Conservation (phyloP, 1,284 basidiomycete genomes). For the Trichosporon sp. region DNA sequence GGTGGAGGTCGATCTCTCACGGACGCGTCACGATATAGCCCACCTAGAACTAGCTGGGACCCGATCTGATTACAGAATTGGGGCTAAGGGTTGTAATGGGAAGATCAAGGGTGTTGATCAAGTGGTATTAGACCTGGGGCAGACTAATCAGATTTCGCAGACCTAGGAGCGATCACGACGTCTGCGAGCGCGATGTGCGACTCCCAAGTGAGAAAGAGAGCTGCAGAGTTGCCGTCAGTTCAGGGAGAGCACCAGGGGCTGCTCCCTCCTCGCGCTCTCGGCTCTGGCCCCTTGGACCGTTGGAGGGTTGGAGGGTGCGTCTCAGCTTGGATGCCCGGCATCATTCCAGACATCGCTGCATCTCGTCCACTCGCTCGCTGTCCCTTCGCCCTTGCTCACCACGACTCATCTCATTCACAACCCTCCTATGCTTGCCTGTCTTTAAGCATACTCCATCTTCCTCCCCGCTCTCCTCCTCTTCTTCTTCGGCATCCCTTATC, state of each 20-base stretch:
- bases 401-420: not conserved
- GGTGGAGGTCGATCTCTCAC: slow-evolving; percentile 8
- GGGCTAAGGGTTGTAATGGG: not conserved
- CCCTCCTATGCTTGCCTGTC: not conserved
- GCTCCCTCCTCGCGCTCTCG: not conserved
- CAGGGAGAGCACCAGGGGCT: not conserved
- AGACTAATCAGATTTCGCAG: too few species aligned
- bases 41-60: too few species aligned
- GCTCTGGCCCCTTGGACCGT: not conserved
- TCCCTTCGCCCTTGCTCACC: not conserved
- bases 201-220: not conserved
- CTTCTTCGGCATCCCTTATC: not conserved
- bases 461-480: not conserved
- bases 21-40: not conserved
- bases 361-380: not conserved
- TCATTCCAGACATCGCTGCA: slow-evolving; percentile 11
- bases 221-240: not conserved
- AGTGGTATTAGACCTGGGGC: too few species aligned
- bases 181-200: not conserved
- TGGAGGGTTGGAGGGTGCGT: too few species aligned
- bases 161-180: not conserved
- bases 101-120: too few species aligned
- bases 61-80: not conserved
- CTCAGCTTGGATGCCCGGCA: not conserved
- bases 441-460: not conserved